Evolutionary conservation across 202 grass and related monocot species (phyloP), one percentile per base, ranked within the genome.

Genomic region (Zoysia matrella): DNA sequence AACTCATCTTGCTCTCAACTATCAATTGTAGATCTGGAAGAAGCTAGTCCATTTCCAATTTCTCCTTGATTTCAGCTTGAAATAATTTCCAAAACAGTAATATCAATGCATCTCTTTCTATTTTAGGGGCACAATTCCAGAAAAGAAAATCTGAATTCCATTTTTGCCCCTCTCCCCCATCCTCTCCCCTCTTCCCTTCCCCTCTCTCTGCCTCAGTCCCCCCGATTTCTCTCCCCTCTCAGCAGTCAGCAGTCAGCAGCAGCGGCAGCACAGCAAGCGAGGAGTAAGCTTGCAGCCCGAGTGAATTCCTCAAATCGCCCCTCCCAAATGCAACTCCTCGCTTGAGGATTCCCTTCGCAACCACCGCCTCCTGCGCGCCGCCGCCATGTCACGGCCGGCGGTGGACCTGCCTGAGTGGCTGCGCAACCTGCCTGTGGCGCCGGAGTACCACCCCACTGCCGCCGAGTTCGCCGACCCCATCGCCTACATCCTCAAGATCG

Each of bases 401-500:
- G 87, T 88, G 72, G 90, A 89, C 75, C 83, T 78, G 48, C 88
- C 90, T 75, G 77, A 85, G 83, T 99, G 96, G 96, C 78, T 99
- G 54, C 90, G 92, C 71, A 81, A 86, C 18, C 91, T 99, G 57
- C 97, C 97, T 4, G 69, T 83, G 83, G 97, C 97, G 14, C 97
- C 97, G 61, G 97, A 94, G 89, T 99, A 87, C 91, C 89, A 16
- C 83, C 97, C 97, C 48, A 92, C 89, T 52, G 56, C 46, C 2
- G 83, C 85, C 42, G 93, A 99, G 81, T 99, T 99, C 80, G 87
- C 87, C 0, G 87, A 99, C 89, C 96, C 96, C 47, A 89, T 99
- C 83, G 89, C 91, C 74, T 99, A 92, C 84, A 96, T 99, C 85
- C 85, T 99, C 83, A 99, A 93, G 86, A 99, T 99, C 89, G 93